Conservation (phyloP, 495 filamentous ascomycete genomes). For the Aspergillus leporis region DNA sequence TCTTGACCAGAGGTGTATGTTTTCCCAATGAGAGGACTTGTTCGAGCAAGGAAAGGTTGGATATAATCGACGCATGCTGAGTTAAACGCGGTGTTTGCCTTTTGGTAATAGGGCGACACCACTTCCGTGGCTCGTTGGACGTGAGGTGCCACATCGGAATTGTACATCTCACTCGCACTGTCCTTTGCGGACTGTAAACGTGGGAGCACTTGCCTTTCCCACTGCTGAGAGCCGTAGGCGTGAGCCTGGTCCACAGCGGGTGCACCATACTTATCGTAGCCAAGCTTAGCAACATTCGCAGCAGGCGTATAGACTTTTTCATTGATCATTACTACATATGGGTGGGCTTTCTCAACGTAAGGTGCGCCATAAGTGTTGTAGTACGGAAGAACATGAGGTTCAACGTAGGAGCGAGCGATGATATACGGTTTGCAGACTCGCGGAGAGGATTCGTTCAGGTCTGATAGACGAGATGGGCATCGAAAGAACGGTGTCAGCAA, state of each 20-base stretch:
- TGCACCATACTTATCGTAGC: slow-evolving; percentile 72
- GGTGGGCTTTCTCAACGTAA: slow-evolving; percentile 73
- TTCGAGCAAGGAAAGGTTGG: slow-evolving; percentile 70
- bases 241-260: slow-evolving; percentile 69
- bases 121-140: slow-evolving; percentile 57
- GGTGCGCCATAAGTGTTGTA: slow-evolving; percentile 81
- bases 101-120: slow-evolving; percentile 70
- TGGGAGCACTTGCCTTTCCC: slow-evolving; percentile 75
- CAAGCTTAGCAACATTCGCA: slow-evolving; percentile 58
- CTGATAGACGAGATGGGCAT: slow-evolving; percentile 71
- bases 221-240: slow-evolving; percentile 66
- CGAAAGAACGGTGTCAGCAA: slow-evolving; percentile 76
- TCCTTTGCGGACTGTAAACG: slow-evolving; percentile 63
- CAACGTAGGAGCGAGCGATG: slow-evolving; percentile 61
- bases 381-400: slow-evolving; percentile 82
- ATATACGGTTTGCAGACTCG: slow-evolving; percentile 84
- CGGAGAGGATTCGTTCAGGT: slow-evolving; percentile 69
- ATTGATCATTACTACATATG: slow-evolving; percentile 71
- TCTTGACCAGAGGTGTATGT: slow-evolving; percentile 65
- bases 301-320: slow-evolving; percentile 66
- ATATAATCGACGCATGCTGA: slow-evolving; percentile 71
- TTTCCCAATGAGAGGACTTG: slow-evolving; percentile 71
- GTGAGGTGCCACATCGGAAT: slow-evolving; percentile 69
- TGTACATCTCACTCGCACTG: slow-evolving; percentile 64
- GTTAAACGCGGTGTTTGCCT: slow-evolving; percentile 57